These are phyloP conservation scores for Ophiostoma tasmaniense DNA, from an alignment of 2,329 filamentous ascomycete genomes.

Conservation along the genomic window DNA sequence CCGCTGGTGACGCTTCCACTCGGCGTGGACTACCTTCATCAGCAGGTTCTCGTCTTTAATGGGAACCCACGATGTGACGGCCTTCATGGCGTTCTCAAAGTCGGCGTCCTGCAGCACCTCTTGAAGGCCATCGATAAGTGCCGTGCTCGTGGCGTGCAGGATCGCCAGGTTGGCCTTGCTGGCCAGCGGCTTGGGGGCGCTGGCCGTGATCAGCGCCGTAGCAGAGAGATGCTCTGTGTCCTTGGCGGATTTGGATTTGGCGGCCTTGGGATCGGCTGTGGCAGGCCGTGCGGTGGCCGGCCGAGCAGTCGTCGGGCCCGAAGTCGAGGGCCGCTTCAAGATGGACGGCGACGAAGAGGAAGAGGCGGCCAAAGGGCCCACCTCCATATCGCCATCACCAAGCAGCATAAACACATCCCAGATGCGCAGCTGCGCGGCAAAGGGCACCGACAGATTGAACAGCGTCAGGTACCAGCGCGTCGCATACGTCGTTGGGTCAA, in stretches of 20 bases:
- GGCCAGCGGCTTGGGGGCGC: conserved; percentile 41
- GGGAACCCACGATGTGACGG: conserved; percentile 85
- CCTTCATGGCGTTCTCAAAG: conserved; percentile 97
- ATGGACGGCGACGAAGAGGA: not conserved
- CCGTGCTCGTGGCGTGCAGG: conserved; percentile 80
- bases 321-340: not conserved
- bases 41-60: conserved; percentile 89
- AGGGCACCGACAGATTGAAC: conserved; percentile 95
- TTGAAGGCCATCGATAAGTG: conserved; percentile 80
- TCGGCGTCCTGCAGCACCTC: conserved; percentile 86
- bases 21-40: conserved; percentile 80
- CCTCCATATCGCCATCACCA: conserved; percentile 45
- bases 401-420: conserved; percentile 98
- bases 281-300: not conserved
- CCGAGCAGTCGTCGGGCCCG: not conserved
- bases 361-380: not conserved
- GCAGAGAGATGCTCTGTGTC: not conserved
- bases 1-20: conserved; percentile 61
- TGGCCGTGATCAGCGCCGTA: conserved; percentile 15
- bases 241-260: too few relatives aligned
- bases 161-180: conserved; percentile 53
- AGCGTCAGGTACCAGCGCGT: conserved; percentile 96
- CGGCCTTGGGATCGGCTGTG: not conserved
- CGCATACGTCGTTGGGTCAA: conserved; percentile 86
- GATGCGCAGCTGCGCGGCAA: conserved; percentile 83